Conservation (phyloP, 345 rosid genomes). For the Citrus trifoliata region DNA sequence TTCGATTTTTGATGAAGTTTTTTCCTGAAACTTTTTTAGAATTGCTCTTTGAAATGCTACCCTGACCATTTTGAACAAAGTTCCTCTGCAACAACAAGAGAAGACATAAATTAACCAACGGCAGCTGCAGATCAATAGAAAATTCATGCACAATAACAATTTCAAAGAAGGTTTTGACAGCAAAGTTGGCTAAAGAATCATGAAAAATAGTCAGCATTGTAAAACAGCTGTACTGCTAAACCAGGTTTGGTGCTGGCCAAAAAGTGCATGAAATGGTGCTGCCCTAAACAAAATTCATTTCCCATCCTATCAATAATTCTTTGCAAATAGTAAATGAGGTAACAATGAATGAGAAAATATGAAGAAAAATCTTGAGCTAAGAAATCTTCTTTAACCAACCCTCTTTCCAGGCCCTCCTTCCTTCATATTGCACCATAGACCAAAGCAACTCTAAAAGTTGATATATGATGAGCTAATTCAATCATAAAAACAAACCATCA, state of each 20-base stretch:
- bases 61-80: slow-evolving; percentile 20
- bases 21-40: slow-evolving; percentile 37
- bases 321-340: not conserved
- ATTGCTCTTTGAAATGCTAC: slow-evolving; percentile 24
- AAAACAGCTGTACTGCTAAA: not conserved
- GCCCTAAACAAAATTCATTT: not conserved
- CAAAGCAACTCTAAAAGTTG: not conserved
- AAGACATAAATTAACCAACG: not conserved
- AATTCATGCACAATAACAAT: not conserved
- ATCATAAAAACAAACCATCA: not conserved
- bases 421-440: not conserved
- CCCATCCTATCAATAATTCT: not conserved
- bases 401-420: not conserved
- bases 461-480: not conserved
- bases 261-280: not conserved
- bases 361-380: not conserved
- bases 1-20: slow-evolving; percentile 26
- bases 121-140: not conserved
- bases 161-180: not conserved
- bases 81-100: slow-evolving; percentile 37
- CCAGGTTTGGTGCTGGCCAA: not conserved
- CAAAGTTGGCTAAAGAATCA: not conserved
- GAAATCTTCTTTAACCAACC: not conserved
- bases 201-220: not conserved
- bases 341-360: not conserved